Base-by-base conservation (phyloP, 169 alveolate species). In the Plasmodium yoelii region DNA sequence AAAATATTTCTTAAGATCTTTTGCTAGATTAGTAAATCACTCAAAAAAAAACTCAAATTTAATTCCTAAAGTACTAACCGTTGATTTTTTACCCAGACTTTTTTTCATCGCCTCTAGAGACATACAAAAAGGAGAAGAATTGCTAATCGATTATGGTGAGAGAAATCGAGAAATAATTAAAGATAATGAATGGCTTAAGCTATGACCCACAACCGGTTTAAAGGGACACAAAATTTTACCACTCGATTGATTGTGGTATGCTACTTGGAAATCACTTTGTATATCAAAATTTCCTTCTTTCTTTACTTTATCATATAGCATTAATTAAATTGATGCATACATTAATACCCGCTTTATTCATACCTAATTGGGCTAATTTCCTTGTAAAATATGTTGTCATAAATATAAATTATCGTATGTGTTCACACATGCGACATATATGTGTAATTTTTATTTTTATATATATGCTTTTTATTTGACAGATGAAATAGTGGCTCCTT, bases 101-200 rank as follows among this genome's bases (percentile, higher is more conserved):
- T 93, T 95, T 65, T 95, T 95, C 53, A 92, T 94, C 1, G 95
- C 97, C 8, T 92, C 94, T 22, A 75, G 97, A 24, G 82, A 94
- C 84, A 93, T 95, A 51, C 74, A 92, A 56, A 88, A 96, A 72
- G 97, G 97, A 5, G 98, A 96, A 68, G 98, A 96, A 75, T 93
- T 96, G 19, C 93, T 96, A 64, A 94, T 96, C 15, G 98, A 96
- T 87, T 95, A 96, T 91, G 98, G 98, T 8, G 98, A 95, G 55
- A 87, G 96, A 22, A 94, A 95, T 46, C 96, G 97, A 5, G 93
- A 88, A 15, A 93, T 94, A 4, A 95, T 95, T 67, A 88, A 92
- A 88, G 93, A 92, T 49, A 92, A 96, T 51, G 96, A 96, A 15
- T 96, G 98, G 98, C 86, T 96, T 24, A 92, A 90, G 51, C 34